Conservation (phyloP, 169 alveolate species). For the Cytauxzoon felis region DNA sequence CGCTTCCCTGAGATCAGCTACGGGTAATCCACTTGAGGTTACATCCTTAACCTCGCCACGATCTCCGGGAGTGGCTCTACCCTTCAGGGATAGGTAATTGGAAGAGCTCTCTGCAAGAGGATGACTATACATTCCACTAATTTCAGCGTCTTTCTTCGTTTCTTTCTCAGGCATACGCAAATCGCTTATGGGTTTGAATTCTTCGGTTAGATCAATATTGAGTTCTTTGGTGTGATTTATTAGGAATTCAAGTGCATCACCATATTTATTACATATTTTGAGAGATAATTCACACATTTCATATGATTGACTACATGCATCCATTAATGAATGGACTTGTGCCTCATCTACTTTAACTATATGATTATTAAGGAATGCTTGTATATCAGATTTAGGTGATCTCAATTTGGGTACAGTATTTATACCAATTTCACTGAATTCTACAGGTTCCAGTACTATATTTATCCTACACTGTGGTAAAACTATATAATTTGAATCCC, state of each 20-base stretch:
- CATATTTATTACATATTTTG: constrained; percentile 20
- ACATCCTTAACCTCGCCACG: too few species aligned
- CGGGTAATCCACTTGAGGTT: too few species aligned
- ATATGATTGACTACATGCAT: constrained; percentile 8
- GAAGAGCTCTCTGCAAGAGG: too few species aligned
- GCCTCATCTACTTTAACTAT: constrained; percentile 20
- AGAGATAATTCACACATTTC: constrained; percentile 50
- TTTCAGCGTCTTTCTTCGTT: too few species aligned
- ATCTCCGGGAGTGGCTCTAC: too few species aligned
- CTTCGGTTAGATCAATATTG: constrained; percentile 17
- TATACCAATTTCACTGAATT: constrained; percentile 3
- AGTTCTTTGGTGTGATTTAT: constrained; percentile 12
- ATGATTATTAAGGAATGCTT: constrained; percentile 22
- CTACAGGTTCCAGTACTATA: constrained; percentile 29
- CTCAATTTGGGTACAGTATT: constrained; percentile 1
- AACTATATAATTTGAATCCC: constrained; percentile 47
- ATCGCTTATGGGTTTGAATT: not conserved
- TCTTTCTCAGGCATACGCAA: too few species aligned
- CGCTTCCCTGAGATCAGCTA: too few species aligned
- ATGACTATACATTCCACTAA: too few species aligned
- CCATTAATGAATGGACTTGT: constrained; percentile 13
- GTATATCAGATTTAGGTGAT: not conserved
- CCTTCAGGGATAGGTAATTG: too few species aligned
- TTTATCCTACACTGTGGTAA: constrained; percentile 40
- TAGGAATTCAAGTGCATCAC: constrained; percentile 31